phyloP scores from a whole-genome alignment of 768 basidiomycete species.

The Calocera cornea region DNA sequence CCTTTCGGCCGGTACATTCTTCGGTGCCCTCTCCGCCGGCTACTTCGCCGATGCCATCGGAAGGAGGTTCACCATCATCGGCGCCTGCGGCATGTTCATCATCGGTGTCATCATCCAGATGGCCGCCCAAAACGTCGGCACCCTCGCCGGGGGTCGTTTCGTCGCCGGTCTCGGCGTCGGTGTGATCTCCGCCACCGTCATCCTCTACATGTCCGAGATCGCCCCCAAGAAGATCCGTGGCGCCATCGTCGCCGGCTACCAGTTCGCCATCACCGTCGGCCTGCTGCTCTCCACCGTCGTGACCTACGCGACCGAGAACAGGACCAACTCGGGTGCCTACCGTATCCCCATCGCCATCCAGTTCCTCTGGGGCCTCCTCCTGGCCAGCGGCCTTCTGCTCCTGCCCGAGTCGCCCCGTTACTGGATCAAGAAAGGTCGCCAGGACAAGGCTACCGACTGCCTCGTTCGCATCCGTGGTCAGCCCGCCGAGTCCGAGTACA shows the following conservation, averaged over 20 bases:
- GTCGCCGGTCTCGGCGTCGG: constrained; percentile 22
- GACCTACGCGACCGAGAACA: constrained; percentile 20
- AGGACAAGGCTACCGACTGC: constrained; percentile 19
- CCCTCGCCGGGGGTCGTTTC: constrained; percentile 19
- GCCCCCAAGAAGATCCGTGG: constrained; percentile 27
- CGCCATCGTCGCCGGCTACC: constrained; percentile 27
- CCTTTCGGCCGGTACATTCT: constrained; percentile 29
- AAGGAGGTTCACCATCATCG: constrained; percentile 11
- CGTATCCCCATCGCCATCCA: constrained; percentile 27
- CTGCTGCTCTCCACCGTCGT: constrained; percentile 26
- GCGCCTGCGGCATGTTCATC: constrained; percentile 11
- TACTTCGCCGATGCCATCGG: constrained; percentile 11
- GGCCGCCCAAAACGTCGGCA: constrained; percentile 7
- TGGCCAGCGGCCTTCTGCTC: constrained; percentile 24
- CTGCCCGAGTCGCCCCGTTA: constrained; percentile 29
- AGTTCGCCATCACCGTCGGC: constrained; percentile 27
- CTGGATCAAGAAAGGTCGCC: constrained; percentile 25
- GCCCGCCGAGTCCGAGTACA: constrained; percentile 21
- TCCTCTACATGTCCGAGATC: constrained; percentile 21
- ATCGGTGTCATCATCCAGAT: constrained; percentile 17
- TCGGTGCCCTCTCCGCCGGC: constrained; percentile 16
- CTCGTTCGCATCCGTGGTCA: constrained; percentile 24
- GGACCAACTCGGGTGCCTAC: constrained; percentile 20
- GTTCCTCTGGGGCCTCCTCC: constrained; percentile 21
- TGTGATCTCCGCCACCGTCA: constrained; percentile 19